phyloP scores from a whole-genome alignment of 257 asterid genomes.

The Eucommia ulmoides region DNA sequence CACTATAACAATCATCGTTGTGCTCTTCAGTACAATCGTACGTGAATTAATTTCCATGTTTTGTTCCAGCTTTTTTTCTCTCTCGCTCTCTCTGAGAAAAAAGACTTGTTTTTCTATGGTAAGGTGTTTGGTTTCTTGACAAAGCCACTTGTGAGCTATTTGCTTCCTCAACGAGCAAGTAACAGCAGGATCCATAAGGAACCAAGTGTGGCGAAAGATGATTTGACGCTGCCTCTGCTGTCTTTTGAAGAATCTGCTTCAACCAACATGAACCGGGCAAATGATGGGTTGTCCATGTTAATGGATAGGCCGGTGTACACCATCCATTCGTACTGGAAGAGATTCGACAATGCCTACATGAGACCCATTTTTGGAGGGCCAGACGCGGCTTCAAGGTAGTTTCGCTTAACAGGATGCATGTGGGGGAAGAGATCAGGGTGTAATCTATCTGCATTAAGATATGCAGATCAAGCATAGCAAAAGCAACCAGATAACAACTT shows the following conservation, averaged over 20 bases:
- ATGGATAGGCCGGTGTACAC: slow-evolving; percentile 77
- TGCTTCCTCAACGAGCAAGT: slow-evolving; percentile 36
- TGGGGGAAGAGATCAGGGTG: no score
- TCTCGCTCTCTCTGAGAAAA: neutral
- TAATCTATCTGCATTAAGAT: no score
- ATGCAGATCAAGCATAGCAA: no score
- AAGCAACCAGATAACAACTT: no score
- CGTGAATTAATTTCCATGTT: no score
- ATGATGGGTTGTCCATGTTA: slow-evolving; percentile 61
- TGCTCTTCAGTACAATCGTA: slow-evolving; percentile 73
- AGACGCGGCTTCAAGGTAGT: no score
- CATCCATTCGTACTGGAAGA: slow-evolving; percentile 73
- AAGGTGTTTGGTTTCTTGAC: slow-evolving; percentile 79
- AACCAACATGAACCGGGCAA: slow-evolving; percentile 46
- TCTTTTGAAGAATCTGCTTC: slow-evolving; percentile 80
- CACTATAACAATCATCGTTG: slow-evolving; percentile 50
- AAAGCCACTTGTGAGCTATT: slow-evolving; percentile 49
- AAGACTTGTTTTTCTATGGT: neutral
- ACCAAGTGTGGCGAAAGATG: slow-evolving; percentile 50
- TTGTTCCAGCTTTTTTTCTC: no score
- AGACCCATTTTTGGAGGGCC: slow-evolving; percentile 82
- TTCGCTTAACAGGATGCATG: no score
- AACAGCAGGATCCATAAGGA: slow-evolving; percentile 36
- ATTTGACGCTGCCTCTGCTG: slow-evolving; percentile 65
- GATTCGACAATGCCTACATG: slow-evolving; percentile 83